Base-by-base conservation (phyloP, 805 yeast genomes). In the Wickerhamomyces strasburgensis region DNA sequence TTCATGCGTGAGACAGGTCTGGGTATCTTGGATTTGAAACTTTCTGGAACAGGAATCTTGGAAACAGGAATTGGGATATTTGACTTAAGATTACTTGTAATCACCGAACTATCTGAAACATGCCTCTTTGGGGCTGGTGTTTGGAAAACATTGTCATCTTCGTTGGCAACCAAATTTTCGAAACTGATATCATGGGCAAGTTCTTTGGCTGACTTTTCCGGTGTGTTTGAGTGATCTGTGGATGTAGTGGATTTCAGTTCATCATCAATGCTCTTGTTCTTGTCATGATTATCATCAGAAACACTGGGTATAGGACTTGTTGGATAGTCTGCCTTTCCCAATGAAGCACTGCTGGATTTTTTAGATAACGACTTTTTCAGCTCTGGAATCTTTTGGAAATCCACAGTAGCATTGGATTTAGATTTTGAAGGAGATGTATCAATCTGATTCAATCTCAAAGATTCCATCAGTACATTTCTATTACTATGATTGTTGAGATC, bases 1-100 rank as follows among this genome's bases (percentile, higher is more conserved):
- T 33, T 42, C 9, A 37, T n/a, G 16, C 52, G 40, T 6, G 57
- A 51, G 1, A 34, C 38, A 11, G 57, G 54, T 37, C 56, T 38
- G 19, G 56, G 54, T 10, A 51, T 51, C 35, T 33, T 45, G 13
- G 54, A 47, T 24, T 33, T 35, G 29, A 43, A 41, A 15, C 11
- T 33, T 10, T 31, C 32, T 21, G 45, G 42, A 2, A 36, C 32
- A 13, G 49, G 48, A 13, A 47, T 35, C 29, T 35, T 45, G 13
- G 48, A 35, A 11, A 39, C 38, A 6, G 39, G 14, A 8, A 40
- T 24, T 5, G n/a, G 21, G 5, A 3, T n/a, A 16, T 18, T 33
- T 10, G 29, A 11, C 10, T n/a, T n/a, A 18, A 29, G 14, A 14
- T 29, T n/a, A n/a, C n/a, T 19, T 6, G 29, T 24, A 9, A 38